Evolutionary conservation across 345 rosid genomes (phyloP).

Genomic region (Populus davidiana): DNA sequence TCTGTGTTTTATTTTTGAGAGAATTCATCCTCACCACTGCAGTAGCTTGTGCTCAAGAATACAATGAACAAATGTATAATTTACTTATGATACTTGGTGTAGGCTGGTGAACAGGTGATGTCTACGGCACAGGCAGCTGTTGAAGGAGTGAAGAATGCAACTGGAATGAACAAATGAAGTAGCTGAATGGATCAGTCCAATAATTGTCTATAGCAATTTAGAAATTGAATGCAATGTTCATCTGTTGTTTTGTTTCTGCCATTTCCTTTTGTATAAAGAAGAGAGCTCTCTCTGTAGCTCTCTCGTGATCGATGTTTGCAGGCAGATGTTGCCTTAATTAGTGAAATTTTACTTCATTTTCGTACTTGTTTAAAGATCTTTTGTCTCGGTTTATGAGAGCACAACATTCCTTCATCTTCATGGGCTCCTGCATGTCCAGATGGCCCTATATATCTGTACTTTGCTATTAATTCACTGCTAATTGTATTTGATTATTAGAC

Average conservation of each 20-base stretch:
- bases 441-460: too few species aligned
- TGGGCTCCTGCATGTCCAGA: too few species aligned
- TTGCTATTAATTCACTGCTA: too few species aligned
- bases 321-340: background rate
- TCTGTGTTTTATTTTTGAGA: background rate
- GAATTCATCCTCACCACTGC: background rate
- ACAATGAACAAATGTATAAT: too few species aligned
- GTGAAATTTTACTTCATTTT: background rate
- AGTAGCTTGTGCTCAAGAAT: too few species aligned
- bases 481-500: too few species aligned
- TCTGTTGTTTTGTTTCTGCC: background rate
- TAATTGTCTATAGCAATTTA: background rate
- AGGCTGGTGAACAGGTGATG: constrained; percentile 63
- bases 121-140: constrained; percentile 58
- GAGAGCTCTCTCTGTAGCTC: constrained; percentile 15
- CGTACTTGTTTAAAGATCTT: background rate
- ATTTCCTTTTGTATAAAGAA: constrained; percentile 3
- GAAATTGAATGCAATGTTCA: background rate
- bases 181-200: background rate
- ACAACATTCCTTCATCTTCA: background rate
- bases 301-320: background rate
- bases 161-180: constrained; percentile 28
- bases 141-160: constrained; percentile 58
- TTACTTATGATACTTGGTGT: background rate
- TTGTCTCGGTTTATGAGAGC: background rate